Evolutionary conservation across 2,329 filamentous ascomycete species (phyloP), one percentile per base, ranked within the genome.

Genomic region (Pyrenochaeta sp.): DNA sequence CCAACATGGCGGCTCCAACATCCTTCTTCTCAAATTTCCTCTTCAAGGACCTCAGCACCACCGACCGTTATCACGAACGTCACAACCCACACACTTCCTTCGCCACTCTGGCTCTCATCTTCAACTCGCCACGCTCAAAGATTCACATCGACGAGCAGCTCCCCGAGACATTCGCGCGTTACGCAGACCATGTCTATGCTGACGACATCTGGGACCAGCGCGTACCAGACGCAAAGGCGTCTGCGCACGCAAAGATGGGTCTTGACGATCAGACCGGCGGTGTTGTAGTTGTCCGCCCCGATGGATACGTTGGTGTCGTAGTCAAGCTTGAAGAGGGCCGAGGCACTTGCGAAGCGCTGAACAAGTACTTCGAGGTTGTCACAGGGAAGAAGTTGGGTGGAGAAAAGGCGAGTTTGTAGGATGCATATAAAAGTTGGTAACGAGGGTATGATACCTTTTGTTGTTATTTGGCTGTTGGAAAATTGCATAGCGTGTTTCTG

Each of bases 161-260:
- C 1, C 93, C 93, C 0, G 80, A 82, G 17, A 68, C 90, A 2
- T 81, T 97, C 51, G 86, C 85, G 4, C 83, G 90, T 49, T 97
- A 97, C 75, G 82, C 87, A 43, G 88, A 92, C 66, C 90, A 95
- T 66, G 82, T 97, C 31, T 97, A 96, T 68, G 90, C 92, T 1
- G 93, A 97, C 67, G 92, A 97, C 74, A 82, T 90, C 42, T 88
- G 85, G 79, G 90, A 95, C 71, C 80, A 83, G 37, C 82, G 85
- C 6, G 88, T 91, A 0, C 87, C 89, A 0, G 81, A 88, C 17
- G 88, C 90, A 1, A 82, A 82, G 63, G 91, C 89, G 4, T 83
- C 90, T 2, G 91, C 91, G 4, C 93, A 97, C 75, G 87, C 88
- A 36, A 97, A 96, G 82, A 89, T 96, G 82, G 93, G 93, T 0